Conservation (phyloP, 257 asterid species). For the Perilla frutescens region DNA sequence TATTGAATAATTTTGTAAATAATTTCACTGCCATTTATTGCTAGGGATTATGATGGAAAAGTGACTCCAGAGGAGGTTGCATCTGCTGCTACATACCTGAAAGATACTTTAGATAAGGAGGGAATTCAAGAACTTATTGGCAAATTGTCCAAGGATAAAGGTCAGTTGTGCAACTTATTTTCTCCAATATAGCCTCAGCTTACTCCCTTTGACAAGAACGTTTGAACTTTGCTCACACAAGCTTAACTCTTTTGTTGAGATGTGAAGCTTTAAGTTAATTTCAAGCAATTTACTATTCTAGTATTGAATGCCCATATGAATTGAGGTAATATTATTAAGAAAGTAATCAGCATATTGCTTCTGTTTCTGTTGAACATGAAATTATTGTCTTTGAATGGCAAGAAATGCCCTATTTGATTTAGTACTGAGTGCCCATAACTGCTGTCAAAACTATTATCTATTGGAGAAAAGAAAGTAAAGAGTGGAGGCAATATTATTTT, state of each 20-base stretch:
- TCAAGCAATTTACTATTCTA: neutral
- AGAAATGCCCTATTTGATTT: neutral
- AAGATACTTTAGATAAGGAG: slow-evolving; percentile 90
- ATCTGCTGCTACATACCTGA: slow-evolving; percentile 90
- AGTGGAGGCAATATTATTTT: no score
- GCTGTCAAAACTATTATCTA: neutral
- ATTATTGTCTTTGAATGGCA: slow-evolving; percentile 1
- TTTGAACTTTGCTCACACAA: slow-evolving; percentile 17
- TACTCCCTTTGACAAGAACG: neutral
- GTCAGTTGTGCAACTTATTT: slow-evolving; percentile 46
- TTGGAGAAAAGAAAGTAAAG: no score
- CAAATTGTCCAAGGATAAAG: slow-evolving; percentile 91
- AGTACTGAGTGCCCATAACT: neutral
- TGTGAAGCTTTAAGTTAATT: neutral
- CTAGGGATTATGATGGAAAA: slow-evolving; percentile 95
- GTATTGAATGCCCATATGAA: neutral
- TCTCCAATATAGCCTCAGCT: slow-evolving; percentile 26
- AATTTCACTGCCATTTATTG: slow-evolving; percentile 22
- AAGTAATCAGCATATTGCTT: slow-evolving; percentile 13
- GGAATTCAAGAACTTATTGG: slow-evolving; percentile 88
- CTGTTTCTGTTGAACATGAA: neutral
- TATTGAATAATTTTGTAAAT: slow-evolving; percentile 16
- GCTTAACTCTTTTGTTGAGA: slow-evolving; percentile 1
- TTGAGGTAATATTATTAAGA: neutral
- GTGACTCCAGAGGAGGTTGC: slow-evolving; percentile 98